Evolutionary conservation across 2,329 filamentous ascomycete species (phyloP).

Genomic region (Plectosphaerella cucumerina): DNA sequence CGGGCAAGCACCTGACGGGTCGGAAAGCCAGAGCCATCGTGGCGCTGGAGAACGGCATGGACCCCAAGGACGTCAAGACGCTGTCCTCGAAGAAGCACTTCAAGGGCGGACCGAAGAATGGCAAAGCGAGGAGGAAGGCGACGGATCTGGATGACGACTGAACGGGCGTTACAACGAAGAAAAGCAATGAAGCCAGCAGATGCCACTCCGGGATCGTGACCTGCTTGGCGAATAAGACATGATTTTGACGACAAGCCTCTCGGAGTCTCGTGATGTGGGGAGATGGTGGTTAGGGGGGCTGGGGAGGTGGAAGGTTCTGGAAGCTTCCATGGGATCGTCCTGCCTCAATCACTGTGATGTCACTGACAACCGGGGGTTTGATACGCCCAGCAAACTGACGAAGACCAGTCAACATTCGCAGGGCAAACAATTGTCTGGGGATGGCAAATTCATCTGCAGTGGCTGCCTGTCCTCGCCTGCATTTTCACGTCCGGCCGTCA

Average conservation of each 20-base stretch:
- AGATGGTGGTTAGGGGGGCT: background rate
- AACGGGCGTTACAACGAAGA: background rate
- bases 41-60: constrained; percentile 79
- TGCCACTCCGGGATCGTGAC: background rate
- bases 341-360: constrained; percentile 1
- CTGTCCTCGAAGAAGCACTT: constrained; percentile 85
- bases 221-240: background rate
- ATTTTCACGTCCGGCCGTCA: too few relatives aligned
- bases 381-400: too few relatives aligned
- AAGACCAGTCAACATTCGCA: too few relatives aligned
- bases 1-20: constrained; percentile 67
- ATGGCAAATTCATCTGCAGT: too few relatives aligned
- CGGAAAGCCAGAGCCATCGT: constrained; percentile 78
- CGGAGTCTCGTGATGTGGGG: constrained; percentile 4
- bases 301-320: constrained; percentile 23
- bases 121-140: constrained; percentile 49
- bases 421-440: too few relatives aligned
- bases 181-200: background rate
- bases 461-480: too few relatives aligned
- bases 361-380: background rate
- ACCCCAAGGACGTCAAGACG: constrained; percentile 69
- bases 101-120: constrained; percentile 66
- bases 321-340: constrained; percentile 19
- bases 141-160: constrained; percentile 33
- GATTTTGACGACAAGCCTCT: background rate